These are phyloP conservation scores for Fragaria vesca DNA, from an alignment of 306 rosid genomes.

Conservation along the genomic window DNA sequence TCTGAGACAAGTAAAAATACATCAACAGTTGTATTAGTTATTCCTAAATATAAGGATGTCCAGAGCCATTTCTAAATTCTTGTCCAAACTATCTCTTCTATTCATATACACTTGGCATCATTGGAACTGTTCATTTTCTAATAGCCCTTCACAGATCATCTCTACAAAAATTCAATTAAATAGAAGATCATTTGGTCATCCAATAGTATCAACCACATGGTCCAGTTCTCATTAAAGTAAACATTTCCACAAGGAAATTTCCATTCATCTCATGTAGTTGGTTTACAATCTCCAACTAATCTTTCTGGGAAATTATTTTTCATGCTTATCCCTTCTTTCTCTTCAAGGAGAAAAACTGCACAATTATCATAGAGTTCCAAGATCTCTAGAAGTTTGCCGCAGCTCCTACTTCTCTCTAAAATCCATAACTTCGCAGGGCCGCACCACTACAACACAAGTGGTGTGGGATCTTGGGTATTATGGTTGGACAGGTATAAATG, in stretches of 20 bases:
- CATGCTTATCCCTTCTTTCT: background rate
- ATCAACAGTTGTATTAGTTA: background rate
- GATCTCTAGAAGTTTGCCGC: background rate
- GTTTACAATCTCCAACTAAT: background rate
- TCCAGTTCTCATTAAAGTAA: background rate
- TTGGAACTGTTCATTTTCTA: background rate
- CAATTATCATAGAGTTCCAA: background rate
- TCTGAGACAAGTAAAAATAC: constrained; percentile 7
- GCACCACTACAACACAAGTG: background rate
- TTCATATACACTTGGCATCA: background rate
- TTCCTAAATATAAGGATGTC: background rate
- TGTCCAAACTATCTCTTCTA: background rate
- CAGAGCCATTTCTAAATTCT: background rate
- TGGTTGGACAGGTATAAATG: background rate
- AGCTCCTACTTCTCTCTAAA: background rate
- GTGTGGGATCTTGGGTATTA: background rate
- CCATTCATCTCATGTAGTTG: background rate
- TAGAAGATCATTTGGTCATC: background rate
- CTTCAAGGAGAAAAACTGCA: background rate
- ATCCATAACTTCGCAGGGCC: background rate
- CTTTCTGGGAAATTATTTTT: background rate
- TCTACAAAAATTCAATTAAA: background rate
- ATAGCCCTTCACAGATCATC: background rate
- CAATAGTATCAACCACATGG: background rate
- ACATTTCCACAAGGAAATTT: background rate